Conservation (phyloP, 495 filamentous ascomycete species). For the Glarea lozoyensis region DNA sequence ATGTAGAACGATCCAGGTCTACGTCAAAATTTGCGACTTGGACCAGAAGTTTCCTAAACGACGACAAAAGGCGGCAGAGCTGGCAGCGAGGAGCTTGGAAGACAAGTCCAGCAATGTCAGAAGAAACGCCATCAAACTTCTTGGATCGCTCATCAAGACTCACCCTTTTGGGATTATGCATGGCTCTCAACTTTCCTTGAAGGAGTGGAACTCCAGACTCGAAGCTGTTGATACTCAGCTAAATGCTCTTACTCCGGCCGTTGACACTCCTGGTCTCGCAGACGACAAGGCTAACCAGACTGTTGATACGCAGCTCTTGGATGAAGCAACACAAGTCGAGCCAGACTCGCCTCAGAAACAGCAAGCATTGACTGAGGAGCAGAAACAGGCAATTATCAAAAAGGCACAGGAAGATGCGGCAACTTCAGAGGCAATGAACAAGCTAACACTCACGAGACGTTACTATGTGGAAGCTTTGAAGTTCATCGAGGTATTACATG, state of each 20-base stretch:
- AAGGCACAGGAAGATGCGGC: slow-evolving; percentile 64
- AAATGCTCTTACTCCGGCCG: slow-evolving; percentile 69
- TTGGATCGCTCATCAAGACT: slow-evolving; percentile 78
- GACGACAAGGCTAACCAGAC: slow-evolving; percentile 39
- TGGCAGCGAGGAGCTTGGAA: slow-evolving; percentile 80
- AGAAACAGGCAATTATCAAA: slow-evolving; percentile 43
- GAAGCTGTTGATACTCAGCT: slow-evolving; percentile 75
- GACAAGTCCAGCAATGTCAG: slow-evolving; percentile 98
- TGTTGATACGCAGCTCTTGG: slow-evolving; percentile 70
- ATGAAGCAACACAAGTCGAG: slow-evolving; percentile 79
- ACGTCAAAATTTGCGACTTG: slow-evolving; percentile 81
- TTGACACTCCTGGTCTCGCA: slow-evolving; percentile 66
- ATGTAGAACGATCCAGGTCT: slow-evolving; percentile 86
- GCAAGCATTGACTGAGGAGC: slow-evolving; percentile 39
- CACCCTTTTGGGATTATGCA: slow-evolving; percentile 92
- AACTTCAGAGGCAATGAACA: slow-evolving; percentile 70
- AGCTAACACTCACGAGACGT: slow-evolving; percentile 75
- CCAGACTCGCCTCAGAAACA: slow-evolving; percentile 48
- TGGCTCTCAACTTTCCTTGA: slow-evolving; percentile 72
- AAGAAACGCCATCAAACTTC: slow-evolving; percentile 87
- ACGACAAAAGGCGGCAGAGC: slow-evolving; percentile 72
- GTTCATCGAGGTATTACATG: slow-evolving; percentile 91
- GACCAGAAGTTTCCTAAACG: slow-evolving; percentile 93
- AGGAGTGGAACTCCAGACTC: slow-evolving; percentile 75
- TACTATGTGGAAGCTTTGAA: slow-evolving; percentile 88